phyloP scores from a whole-genome alignment of 225 moss, liverwort and hornwort species.

The Neckera pumila region DNA sequence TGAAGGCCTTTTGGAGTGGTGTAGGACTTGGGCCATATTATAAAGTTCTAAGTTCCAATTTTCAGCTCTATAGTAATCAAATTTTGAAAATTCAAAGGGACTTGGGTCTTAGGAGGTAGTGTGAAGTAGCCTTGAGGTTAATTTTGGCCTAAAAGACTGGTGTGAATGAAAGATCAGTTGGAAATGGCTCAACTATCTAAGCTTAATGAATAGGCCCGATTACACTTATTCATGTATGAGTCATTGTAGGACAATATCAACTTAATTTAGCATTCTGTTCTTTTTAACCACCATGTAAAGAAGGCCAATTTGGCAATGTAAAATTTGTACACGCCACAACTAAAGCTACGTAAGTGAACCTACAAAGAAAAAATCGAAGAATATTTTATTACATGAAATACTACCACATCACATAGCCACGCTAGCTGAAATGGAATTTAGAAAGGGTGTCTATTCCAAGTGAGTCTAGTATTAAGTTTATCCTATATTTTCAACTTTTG shows the following conservation, averaged over 20 bases:
- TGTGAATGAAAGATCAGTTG: not conserved
- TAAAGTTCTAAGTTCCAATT: not conserved
- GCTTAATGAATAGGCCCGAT: not conserved
- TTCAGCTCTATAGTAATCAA: not conserved
- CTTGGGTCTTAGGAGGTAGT: not conserved
- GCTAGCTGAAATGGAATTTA: too few species aligned
- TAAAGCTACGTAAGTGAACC: not conserved
- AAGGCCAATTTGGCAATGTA: not conserved
- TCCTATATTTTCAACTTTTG: not conserved
- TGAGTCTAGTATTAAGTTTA: not conserved
- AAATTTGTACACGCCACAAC: not conserved
- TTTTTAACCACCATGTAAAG: not conserved
- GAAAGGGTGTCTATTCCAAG: not conserved
- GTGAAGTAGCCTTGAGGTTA: not conserved
- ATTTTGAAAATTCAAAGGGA: not conserved
- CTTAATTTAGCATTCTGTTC: fast-evolving
- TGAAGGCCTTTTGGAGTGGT: not conserved
- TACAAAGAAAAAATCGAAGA: not conserved
- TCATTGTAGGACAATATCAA: fast-evolving
- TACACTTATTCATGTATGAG: not conserved
- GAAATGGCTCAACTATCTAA: not conserved
- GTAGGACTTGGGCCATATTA: fast-evolving
- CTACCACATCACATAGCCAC: too few species aligned
- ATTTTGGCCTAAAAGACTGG: fast-evolving
- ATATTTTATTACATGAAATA: not conserved